Evolutionary conservation across 2,329 filamentous ascomycete genomes (phyloP).

Genomic region (Dryadomyces quercivorus): DNA sequence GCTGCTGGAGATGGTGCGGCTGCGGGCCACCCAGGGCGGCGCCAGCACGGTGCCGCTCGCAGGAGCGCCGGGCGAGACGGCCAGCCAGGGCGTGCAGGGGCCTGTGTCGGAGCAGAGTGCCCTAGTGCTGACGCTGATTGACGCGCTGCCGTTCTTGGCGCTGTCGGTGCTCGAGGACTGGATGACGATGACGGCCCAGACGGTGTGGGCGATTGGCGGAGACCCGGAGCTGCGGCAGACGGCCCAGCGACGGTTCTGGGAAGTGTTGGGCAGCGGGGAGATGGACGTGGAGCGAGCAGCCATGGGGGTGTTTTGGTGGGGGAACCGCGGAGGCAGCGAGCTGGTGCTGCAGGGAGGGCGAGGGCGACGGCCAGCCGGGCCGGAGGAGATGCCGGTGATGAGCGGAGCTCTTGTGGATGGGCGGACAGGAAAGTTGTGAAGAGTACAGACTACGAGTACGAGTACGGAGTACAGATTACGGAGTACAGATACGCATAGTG

Average conservation of each 20-base stretch:
- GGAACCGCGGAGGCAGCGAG: slow-evolving; percentile 41
- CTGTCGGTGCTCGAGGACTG: slow-evolving; percentile 64
- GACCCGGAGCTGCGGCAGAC: slow-evolving; percentile 49
- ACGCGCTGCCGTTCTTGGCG: slow-evolving; percentile 64
- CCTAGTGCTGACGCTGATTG: slow-evolving; percentile 63
- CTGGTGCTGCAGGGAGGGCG: slow-evolving; percentile 24
- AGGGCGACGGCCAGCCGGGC: slow-evolving; percentile 13
- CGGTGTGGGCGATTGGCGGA: slow-evolving; percentile 49
- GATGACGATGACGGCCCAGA: slow-evolving; percentile 58
- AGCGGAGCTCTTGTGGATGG: slow-evolving; percentile 34
- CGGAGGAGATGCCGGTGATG: slow-evolving; percentile 27
- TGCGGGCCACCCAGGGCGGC: slow-evolving; percentile 40
- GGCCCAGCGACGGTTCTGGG: slow-evolving; percentile 64
- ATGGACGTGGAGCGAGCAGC: slow-evolving; percentile 78
- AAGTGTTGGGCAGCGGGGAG: slow-evolving; percentile 67
- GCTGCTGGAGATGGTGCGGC: slow-evolving; percentile 64
- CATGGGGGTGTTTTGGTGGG: slow-evolving; percentile 80
- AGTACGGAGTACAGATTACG: too few species aligned
- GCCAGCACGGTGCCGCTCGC: slow-evolving; percentile 29
- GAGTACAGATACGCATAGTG: too few species aligned
- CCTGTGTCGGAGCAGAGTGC: slow-evolving; percentile 66
- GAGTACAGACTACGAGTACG: too few species aligned
- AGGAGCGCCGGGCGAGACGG: slow-evolving; percentile 2
- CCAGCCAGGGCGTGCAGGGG: slow-evolving; percentile 14
- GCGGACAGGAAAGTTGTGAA: slow-evolving; percentile 20